Base-by-base conservation (phyloP, 306 rosid genomes). In the Trichosanthes truncata region DNA sequence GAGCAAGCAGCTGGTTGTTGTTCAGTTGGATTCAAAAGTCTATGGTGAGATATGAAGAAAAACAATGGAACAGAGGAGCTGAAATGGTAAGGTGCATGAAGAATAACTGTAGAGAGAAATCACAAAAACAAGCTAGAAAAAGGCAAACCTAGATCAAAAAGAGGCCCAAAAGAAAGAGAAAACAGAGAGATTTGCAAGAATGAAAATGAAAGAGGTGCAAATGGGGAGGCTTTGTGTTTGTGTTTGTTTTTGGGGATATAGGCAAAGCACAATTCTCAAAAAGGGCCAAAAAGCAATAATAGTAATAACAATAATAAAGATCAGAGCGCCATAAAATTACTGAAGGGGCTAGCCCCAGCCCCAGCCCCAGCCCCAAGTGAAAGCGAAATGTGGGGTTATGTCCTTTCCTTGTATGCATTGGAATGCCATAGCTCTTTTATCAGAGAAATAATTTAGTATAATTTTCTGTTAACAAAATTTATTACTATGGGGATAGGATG, bases 181-280 rank as follows among this genome's bases (percentile, higher is more conserved):
- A 49, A 14, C 17, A 49, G 40, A 74, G 53, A 74, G 26, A 45
- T 0, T 45, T 45, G 5, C 4, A 66, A 48, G 20, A 23, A 25
- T 5, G 41, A 11, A 12, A 63, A 8, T 65, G 81, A 72, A 62
- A 78, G 84, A 84, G 71, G 80, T 80, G 69, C 80, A 81, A 61
- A 84, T 75, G 87, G 84, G 77, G 86, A 60, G 81, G 69, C 73
- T 83, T 57, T 9, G 65, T 59, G 36, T 4, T 25, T 9, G 66
- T 25, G 33, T 7, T 55, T n/a, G n/a, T n/a, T n/a, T n/a, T n/a
- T n/a, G 55, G 41, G 20, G 66, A 25, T 23, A 40, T 76, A 59
- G n/a, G 51, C 65, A 23, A 83, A 86, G 89, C 99, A 43, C 93
- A 78, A 84, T 82, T 87, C 82, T 91, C 97, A 63, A 93, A 88